Evolutionary conservation across 2,329 filamentous ascomycete species (phyloP), one percentile per base, ranked within the genome.

Genomic region (Diaporthe sp.): DNA sequence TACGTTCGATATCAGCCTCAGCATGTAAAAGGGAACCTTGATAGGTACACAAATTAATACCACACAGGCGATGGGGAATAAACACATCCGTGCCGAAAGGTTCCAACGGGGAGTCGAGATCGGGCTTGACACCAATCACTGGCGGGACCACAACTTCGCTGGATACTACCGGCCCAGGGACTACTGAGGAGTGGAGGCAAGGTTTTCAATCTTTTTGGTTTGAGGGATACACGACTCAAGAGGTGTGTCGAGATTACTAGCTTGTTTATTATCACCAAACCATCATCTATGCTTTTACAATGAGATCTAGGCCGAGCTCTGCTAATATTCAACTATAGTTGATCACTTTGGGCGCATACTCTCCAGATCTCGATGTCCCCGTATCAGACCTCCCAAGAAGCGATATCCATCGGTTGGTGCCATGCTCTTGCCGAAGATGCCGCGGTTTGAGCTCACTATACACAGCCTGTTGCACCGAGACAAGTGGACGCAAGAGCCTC

Each of bases 191-290:
- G 22, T 60, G 57, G 57, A 60, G 22, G 12, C 20, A 60, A 60
- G 57, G 57, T 2, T 60, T 60, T 15, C 57, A 60, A 22, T n/a
- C 34, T 60, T 60, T n/a, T 22, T 60, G 57, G 57, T 60, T 60
- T 60, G 57, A 22, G 12, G 57, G 57, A 39, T 60, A n/a, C 17
- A 60, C 57, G 2, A 39, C 31, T 60, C 34, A 60, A n/a, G 57
- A 60, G 57, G 57, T 60, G 34, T 39, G 34, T 37, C 34, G 37
- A 8, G 20, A 60, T 39, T n/a, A 20, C 5, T 13, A 5, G 57
- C 10, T 9, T 60, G 20, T 13, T 4, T 37, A n/a, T 15, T 3
- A 60, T 9, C 7, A 1, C 13, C 51, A 53, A 9, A 10, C 15
- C 57, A 60, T 60, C 2, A 8, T 12, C 34, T 1, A 39, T 39